A percentile compares a stretch with the other conserved stretches of the same genome.
Conservation (phyloP, 768 basidiomycete genomes). For the Clathrus columnatus region DNA sequence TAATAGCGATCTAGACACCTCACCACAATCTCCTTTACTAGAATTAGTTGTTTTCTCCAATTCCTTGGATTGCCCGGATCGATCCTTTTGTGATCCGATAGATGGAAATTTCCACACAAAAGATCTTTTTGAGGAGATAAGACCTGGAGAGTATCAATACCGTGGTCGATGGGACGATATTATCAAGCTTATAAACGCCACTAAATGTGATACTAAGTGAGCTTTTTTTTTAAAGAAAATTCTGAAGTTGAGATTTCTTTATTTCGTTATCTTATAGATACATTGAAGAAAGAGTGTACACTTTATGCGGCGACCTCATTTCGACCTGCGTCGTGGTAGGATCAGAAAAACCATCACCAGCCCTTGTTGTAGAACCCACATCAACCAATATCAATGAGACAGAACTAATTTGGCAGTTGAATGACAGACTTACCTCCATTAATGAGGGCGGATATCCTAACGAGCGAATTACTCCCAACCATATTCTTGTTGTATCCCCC, state of each 20-base stretch:
- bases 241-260: not conserved
- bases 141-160: constrained; percentile 50
- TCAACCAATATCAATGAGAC: constrained; percentile 38
- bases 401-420: constrained; percentile 60
- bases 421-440: constrained; percentile 65
- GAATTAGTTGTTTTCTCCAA: constrained; percentile 16
- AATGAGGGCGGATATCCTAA: constrained; percentile 69
- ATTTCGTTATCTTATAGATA: not conserved
- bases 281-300: constrained; percentile 71
- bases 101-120: constrained; percentile 77
- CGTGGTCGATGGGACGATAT: constrained; percentile 76
- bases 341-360: constrained; percentile 64
- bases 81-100: constrained; percentile 21
- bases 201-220: constrained; percentile 67
- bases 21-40: not conserved
- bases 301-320: constrained; percentile 55
- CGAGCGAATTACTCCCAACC: constrained; percentile 58
- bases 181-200: constrained; percentile 74
- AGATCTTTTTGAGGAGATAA: constrained; percentile 63
- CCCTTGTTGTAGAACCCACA: constrained; percentile 62
- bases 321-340: constrained; percentile 73
- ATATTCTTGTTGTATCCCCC: constrained; percentile 51
- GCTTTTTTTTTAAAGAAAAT: not conserved
- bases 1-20: not conserved
- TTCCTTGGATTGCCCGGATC: constrained; percentile 63